Conservation (phyloP, 352 stramenopile genomes). For the Globisporangium yorkense region DNA sequence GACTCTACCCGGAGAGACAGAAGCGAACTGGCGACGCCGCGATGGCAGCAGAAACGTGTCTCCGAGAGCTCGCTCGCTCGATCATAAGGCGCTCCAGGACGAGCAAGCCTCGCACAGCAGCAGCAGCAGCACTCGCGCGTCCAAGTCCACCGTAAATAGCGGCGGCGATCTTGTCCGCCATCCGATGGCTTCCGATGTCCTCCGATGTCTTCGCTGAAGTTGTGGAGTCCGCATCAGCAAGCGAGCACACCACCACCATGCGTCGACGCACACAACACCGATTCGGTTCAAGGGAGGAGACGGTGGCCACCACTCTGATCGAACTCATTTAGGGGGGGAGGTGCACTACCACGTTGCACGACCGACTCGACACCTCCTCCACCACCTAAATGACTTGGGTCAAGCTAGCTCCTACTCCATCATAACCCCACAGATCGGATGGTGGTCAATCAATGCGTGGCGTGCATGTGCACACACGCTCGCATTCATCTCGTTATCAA, state of each 20-base stretch:
- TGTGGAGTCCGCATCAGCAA: too few relatives aligned
- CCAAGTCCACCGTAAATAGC: background rate
- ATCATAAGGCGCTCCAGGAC: conserved; percentile 2
- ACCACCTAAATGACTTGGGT: too few relatives aligned
- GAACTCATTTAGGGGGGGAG: too few relatives aligned
- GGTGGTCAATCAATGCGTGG: background rate
- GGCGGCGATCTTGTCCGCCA: background rate
- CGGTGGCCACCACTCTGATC: too few relatives aligned
- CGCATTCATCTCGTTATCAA: background rate
- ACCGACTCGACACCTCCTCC: too few relatives aligned
- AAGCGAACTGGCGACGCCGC: conserved; percentile 1
- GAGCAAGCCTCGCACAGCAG: background rate
- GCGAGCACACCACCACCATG: too few relatives aligned
- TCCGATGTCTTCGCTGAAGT: too few relatives aligned
- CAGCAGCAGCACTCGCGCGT: background rate
- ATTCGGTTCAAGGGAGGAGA: too few relatives aligned
- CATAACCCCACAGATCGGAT: background rate
- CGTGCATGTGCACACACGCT: background rate
- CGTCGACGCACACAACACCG: too few relatives aligned
- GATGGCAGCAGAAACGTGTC: background rate
- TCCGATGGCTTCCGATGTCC: too few relatives aligned
- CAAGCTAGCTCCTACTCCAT: too few relatives aligned
- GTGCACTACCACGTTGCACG: too few relatives aligned
- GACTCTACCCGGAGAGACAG: background rate
- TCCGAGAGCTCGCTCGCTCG: background rate